Base-by-base conservation (phyloP, 2,329 filamentous ascomycete species). In the Corniculantispora saksenae region DNA sequence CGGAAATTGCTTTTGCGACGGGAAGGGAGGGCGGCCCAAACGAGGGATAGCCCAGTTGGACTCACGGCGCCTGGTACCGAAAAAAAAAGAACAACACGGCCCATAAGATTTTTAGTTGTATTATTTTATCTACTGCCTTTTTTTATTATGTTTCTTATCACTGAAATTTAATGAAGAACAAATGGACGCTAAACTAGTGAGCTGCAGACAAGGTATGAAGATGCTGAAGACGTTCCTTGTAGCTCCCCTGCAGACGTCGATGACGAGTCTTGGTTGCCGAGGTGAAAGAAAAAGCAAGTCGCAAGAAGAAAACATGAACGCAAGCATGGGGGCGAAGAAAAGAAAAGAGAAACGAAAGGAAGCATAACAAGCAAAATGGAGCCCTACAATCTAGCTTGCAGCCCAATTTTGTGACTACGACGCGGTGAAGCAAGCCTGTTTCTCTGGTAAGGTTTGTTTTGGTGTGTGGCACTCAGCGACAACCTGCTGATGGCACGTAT, bases 1-100 rank as follows among this genome's bases (percentile, higher is more conserved):
- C 35, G 35, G 59, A 53, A 61, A 54, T 61, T 53, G 48, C 59
- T 54, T 61, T 61, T 61, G 32, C 48, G 23, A 47, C 48, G 50
- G 15, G 38, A 48, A 38, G 50, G 51, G 51, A 63, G 29, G 61
- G 29, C 27, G 61, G 27, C 53, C 35, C 27, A 38, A 57, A 40
- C 12, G 61, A 19, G 29, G 47, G 61, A 45, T 23, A 38, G 32
- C 47, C 58, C 7, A 21, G 29, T 27, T 45, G 27, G 21, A 38
- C 23, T 8, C 35, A 50, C 53, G 53, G 53, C 53, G 38, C 43
- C 51, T 25, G 40, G 35, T 21, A 54, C 48, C 29, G 12, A 45
- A 13, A 55, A 43, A 9, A 55, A 57, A 13, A 57, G 51, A 57
- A 56, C 25, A 56, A 56, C 51, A 63, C 61, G 51, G 27, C 29